Base-by-base conservation (phyloP, 2,329 filamentous ascomycete genomes). In the Epicoccum sorghinum region DNA sequence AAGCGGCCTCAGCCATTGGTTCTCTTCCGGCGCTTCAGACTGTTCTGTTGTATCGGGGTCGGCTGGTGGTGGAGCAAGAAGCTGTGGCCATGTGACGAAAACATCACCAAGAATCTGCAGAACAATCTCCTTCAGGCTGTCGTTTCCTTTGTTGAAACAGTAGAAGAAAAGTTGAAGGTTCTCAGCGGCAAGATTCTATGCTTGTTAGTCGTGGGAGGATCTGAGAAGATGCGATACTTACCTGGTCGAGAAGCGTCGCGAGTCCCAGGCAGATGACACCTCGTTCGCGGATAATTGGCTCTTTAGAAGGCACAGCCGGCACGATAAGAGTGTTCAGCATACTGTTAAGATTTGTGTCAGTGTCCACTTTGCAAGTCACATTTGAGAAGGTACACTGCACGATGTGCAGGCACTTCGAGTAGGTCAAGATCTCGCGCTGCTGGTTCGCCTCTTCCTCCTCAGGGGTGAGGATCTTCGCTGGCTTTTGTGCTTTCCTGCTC, bases 241-340 rank as follows among this genome's bases (percentile, higher is more conserved):
- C 83, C 78, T 91, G 91, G 71, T 96, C 93, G 7, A 99, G 86
- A 27, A 99, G 82, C 63, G 93, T 93, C 73, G 92, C 97, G 8
- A 99, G 82, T 4, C 95, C 95, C 8, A 99, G 79, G 67, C 93
- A 98, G 18, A 96, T 82, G 10, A 99, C 80, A 14, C 95, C 95
- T 52, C 91, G 86, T 76, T 99, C 95, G 58, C 95, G 86, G 39
- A 99, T 92, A 1, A 93, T 91, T 4, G 91, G 90, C 71, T 98
- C 93, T 65, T 96, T 91, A 68, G 90, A 95, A 61, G 93, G 88
- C 13, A 99, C 93, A 25, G 95, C 95, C 6, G 95, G 95, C 2
- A 99, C 92, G 38, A 99, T 91, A 7, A 99, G 83, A 62, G 95
- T 98, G 79, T 99, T 98, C 44, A 99, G 82, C 89, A 98, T 97